Evolutionary conservation across 176 grass and related monocot species (phyloP), one percentile per base, ranked within the genome.

Genomic region (Saccharum officinarum): DNA sequence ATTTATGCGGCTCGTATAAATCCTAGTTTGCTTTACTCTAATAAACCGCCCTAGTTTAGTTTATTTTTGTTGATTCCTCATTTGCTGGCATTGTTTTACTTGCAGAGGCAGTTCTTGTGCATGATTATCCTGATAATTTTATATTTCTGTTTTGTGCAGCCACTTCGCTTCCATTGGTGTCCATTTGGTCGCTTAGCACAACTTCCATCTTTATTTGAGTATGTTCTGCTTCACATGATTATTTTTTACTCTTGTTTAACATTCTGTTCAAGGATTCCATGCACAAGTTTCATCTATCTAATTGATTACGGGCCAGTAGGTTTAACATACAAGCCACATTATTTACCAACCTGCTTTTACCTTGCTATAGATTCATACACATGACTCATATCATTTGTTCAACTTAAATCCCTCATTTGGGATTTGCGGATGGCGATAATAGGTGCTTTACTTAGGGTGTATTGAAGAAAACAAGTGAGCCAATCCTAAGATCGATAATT

Each of bases 121-220:
- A 69, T 85, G 34, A 14, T 16, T 76, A 33, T 79, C 33, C 76
- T 88, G 64, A 82, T 34, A 76, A 73, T 59, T 80, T 59, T 47
- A 45, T 75, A 39, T 67, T 77, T 65, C 23, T 67, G 40, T 77
- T 79, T 78, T 91, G 40, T 86, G 73, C 84, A 91, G 94, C 94
- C 91, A 50, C 80, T 97, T 93, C 86, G 91, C 39, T 80, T 91
- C 83, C 94, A 93, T 64, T 97, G 94, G 94, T 93, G 91, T 79
- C 94, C 94, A 67, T 88, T 97, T 91, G 91, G 91, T 81, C 90
- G 91, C 52, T 84, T 97, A 79, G 44, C 87, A 50, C 89, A 82
- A 63, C 64, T 97, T 57, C 84, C 91, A 59, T 89, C 86, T 26
- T 93, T 93, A 68, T 93, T 96, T 69, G 94, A 93, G 94, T 96